phyloP scores from a whole-genome alignment of 192 early-diverging fungal species.

The Rhizophagus clarus region DNA sequence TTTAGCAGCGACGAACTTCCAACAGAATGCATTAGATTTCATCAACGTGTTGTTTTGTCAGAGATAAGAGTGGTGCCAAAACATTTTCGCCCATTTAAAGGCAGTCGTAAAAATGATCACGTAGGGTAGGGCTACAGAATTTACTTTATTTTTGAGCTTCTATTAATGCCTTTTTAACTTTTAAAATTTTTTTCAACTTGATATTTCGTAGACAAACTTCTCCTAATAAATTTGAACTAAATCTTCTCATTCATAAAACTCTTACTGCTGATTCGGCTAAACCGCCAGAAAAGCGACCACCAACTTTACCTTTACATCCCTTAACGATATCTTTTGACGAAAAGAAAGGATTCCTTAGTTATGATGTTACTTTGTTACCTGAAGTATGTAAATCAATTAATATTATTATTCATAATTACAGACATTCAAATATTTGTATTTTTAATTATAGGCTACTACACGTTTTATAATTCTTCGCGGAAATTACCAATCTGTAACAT shows the following conservation, averaged over 20 bases:
- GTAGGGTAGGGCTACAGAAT: constrained; percentile 6
- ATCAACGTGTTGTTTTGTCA: constrained; percentile 29
- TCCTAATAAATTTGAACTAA: constrained; percentile 33
- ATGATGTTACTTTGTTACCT: constrained; percentile 23
- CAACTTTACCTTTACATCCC: constrained; percentile 26
- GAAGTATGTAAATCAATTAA: constrained; percentile 3
- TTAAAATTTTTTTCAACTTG: not conserved
- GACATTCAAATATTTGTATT: not conserved
- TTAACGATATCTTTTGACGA: constrained; percentile 35
- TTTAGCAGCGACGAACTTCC: not conserved
- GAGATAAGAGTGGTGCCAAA: constrained; percentile 30
- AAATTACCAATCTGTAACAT: constrained; percentile 32
- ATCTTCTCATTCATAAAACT: constrained; percentile 36
- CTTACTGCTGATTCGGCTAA: constrained; percentile 21
- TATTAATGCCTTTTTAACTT: too few relatives aligned
- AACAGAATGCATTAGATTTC: constrained; percentile 30
- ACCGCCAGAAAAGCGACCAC: constrained; percentile 26
- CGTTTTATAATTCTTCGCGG: constrained; percentile 35
- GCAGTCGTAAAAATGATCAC: constrained; percentile 26
- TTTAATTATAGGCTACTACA: constrained; percentile 26
- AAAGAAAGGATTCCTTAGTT: constrained; percentile 30
- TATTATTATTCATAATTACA: not conserved
- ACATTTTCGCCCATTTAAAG: constrained; percentile 22
- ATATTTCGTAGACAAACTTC: constrained; percentile 32
- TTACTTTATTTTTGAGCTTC: not conserved